These are phyloP conservation scores for Puccinia horiana DNA, from an alignment of 1,284 basidiomycete genomes.

Conservation along the genomic window DNA sequence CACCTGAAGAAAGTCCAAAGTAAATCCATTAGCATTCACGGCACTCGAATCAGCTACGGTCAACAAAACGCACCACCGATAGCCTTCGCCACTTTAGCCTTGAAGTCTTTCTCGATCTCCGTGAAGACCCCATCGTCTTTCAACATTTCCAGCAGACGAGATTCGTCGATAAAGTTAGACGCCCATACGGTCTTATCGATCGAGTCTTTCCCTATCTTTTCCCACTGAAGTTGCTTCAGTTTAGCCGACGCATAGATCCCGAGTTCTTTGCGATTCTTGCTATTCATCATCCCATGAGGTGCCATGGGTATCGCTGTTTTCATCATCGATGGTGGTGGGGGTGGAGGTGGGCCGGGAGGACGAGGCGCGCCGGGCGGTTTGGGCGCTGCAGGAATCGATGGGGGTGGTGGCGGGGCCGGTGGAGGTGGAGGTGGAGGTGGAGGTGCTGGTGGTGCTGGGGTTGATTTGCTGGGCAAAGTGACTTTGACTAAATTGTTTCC, in stretches of 20 bases:
- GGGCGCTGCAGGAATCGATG: constrained; percentile 32
- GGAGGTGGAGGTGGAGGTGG: constrained; percentile 39
- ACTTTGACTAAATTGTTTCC: background rate
- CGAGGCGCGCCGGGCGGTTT: constrained; percentile 29
- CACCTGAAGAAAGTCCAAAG: constrained; percentile 68
- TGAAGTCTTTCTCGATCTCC: constrained; percentile 98
- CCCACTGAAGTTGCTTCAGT: constrained; percentile 99
- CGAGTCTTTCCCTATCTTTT: constrained; percentile 80
- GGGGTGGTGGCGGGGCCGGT: constrained; percentile 54
- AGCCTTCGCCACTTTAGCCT: constrained; percentile 77
- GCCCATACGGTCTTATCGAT: constrained; percentile 86
- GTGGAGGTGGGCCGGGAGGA: constrained; percentile 62
- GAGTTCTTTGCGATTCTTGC: constrained; percentile 71
- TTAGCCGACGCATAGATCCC: constrained; percentile 78
- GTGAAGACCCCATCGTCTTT: constrained; percentile 83
- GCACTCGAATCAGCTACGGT: background rate
- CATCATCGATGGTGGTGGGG: constrained; percentile 55
- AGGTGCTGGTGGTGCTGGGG: background rate
- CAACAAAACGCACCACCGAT: constrained; percentile 40
- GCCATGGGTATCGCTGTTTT: constrained; percentile 53
- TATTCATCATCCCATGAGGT: constrained; percentile 54
- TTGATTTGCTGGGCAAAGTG: background rate
- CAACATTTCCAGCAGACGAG: constrained; percentile 75
- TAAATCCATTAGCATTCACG: background rate
- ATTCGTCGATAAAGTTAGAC: constrained; percentile 70